These are phyloP conservation scores for Candida tunisiensis DNA, from an alignment of 1,139 yeast species.

Conservation along the genomic window DNA sequence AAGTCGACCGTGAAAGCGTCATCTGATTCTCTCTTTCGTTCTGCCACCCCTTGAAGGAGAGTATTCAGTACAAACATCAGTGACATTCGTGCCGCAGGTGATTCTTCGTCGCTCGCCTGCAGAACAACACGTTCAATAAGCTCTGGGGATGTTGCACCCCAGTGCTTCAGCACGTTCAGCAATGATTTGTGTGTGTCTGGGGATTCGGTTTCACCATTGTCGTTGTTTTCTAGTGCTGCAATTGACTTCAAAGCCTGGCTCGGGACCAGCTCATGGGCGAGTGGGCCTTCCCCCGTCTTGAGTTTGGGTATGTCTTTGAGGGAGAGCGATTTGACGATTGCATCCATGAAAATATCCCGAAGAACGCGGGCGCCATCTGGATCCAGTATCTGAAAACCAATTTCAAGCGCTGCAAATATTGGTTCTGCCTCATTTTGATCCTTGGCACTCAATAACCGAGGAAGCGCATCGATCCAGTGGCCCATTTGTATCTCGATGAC, in stretches of 20 bases:
- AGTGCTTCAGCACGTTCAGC: neutral
- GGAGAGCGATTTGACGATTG: slow-evolving; percentile 1
- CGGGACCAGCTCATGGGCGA: neutral
- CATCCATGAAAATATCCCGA: slow-evolving; percentile 4
- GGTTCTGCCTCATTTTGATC: slow-evolving; percentile 11
- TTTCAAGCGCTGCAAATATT: slow-evolving; percentile 5
- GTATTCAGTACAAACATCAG: neutral
- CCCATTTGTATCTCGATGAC: slow-evolving; percentile 10
- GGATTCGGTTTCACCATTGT: neutral
- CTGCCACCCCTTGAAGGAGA: neutral
- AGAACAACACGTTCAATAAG: neutral
- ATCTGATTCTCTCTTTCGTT: neutral
- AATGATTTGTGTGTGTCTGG: no score
- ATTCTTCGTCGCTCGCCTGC: neutral
- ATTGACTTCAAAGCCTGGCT: neutral
- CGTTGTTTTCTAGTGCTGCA: neutral
- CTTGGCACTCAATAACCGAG: slow-evolving; percentile 12
- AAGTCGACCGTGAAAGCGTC: slow-evolving; percentile 2
- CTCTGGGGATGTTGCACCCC: neutral
- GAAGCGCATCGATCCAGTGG: slow-evolving; percentile 16
- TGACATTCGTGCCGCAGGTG: neutral
- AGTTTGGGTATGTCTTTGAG: neutral
- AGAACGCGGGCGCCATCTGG: neutral
- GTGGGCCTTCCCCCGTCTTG: no score
- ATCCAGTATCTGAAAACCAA: neutral